Percentiles rank a stretch among this genome's conserved stretches.
Evolutionary conservation across 371 early-diverging fungal species (phyloP).

Genomic region (Saksenaea oblongispora): DNA sequence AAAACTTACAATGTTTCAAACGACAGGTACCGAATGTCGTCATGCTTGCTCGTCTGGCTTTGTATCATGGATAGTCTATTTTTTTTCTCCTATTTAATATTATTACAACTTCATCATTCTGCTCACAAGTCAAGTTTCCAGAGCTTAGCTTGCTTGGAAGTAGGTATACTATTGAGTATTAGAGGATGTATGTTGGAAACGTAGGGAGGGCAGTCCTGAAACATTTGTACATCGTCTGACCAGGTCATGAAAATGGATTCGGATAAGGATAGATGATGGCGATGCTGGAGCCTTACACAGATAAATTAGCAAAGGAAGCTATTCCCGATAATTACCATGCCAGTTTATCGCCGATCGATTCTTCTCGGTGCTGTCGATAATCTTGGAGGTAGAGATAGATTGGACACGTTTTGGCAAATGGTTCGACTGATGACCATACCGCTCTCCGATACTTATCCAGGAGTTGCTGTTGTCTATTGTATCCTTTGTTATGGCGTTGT

Average conservation of each 20-base stretch:
- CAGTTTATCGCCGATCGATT: background rate
- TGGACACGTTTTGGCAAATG: slow-evolving; percentile 2
- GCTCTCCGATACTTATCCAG: slow-evolving; percentile 2
- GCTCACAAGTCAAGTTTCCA: slow-evolving; percentile 20
- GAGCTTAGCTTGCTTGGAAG: background rate
- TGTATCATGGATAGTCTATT: background rate
- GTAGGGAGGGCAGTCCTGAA: background rate
- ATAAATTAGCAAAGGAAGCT: background rate
- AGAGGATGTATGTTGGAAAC: background rate
- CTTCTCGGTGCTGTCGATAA: background rate
- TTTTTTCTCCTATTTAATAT: background rate
- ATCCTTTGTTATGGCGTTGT: background rate
- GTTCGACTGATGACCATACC: background rate
- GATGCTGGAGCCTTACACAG: slow-evolving; percentile 16
- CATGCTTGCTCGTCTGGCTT: background rate
- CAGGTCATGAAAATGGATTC: slow-evolving; percentile 4
- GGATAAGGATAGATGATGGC: slow-evolving; percentile 13
- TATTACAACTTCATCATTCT: background rate
- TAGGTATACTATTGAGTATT: slow-evolving; percentile 1
- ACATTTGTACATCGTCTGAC: background rate
- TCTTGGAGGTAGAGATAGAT: slow-evolving; percentile 13
- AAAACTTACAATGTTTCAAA: background rate
- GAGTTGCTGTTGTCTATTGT: background rate
- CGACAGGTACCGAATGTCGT: background rate
- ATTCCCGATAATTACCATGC: slow-evolving; percentile 7